Base-by-base conservation (phyloP, 2,329 filamentous ascomycete genomes). In the Ceratocystis diversiconidia region DNA sequence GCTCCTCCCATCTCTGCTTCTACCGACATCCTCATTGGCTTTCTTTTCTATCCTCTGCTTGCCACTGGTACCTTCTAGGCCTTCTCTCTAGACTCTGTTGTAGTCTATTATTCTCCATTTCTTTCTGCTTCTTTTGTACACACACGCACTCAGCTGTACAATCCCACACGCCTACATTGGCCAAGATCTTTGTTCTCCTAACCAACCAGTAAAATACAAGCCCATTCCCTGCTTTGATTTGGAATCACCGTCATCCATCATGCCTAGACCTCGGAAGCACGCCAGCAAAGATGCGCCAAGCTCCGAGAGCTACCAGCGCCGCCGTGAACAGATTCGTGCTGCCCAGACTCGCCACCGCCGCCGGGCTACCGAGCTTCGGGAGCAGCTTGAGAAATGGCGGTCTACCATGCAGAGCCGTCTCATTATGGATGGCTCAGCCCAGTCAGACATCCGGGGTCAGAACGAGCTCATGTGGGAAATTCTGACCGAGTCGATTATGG, bases 341-440 rank as follows among this genome's bases (percentile, higher is more conserved):
- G 81, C 81, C 1, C 81, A 83, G 74, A 77, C 79, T 46, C 77
- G 82, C 70, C 81, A 83, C 69, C 79, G 81, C 17, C 78, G 80
- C 71, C 79, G 81, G 70, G 83, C 82, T 70, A 79, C 78, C 62
- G 78, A 82, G 71, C 81, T 83, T 70, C 76, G 79, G 68, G 78
- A 77, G 70, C 74, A 82, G 73, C 77, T 83, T 36, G 81, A 83
- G 73, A 73, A 77, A 67, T 80, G 83, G 69, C 73, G 80, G 19
- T 74, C 75, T 15, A 74, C 75, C 68, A 75, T 81, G 65, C 77
- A 80, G 12, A 77, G 79, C 62, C 72, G 78, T 69, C 79, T 83
- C 67, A 73, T 76, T 48, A 71, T 71, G 17, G 72, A 75, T 0
- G 75, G 80, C 70, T 70, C 71, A 15, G 78, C 81, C 55, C 71